Base-by-base conservation (phyloP, 1,139 yeast species). In the Pichia sp. region DNA sequence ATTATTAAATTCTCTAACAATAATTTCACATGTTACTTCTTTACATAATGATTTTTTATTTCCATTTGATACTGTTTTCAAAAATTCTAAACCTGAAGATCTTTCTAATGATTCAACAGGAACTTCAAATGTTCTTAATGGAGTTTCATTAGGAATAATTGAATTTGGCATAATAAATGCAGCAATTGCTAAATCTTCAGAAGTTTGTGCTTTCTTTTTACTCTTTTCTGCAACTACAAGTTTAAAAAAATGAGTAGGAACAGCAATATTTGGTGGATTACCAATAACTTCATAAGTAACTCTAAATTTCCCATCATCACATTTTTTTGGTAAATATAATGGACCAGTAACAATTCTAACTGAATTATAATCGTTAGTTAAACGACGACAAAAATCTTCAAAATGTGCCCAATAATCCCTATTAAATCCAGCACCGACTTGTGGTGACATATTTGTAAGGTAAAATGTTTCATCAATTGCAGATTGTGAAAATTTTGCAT, bases 331-430 rank as follows among this genome's bases (percentile, higher is more conserved):
- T 45, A 91, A 72, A 59, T 80, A 91, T 43, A 93, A 68, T 1
- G 98, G 97, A 4, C 99, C 99, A 0, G 97, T 91, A 60, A 91
- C 80, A 35, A 91, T 72, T 46, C 96, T 71, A 13, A 93, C 95
- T 39, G 78, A 72, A 43, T 74, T 74, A 61, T 84, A 91, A 40
- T 69, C 69, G 16, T 64, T 55, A 6, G 95, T 83, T 50, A 91
- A 69, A 42, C 86, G 70, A 47, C 99, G 72, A 40, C 81, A 79
- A 59, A 91, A 91, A 55, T 85, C 85, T 62, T 91, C 99, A 48
- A 93, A 77, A 62, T 88, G 96, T 1, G 96, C 95, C 99, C 99
- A 91, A 54, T 81, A 88, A 61, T 91, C 97, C 51, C 98, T 72
- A 64, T 91, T 91, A 68, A 91, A 91, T 0, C 98, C 98, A 5